Conservation (phyloP, 2,329 filamentous ascomycete genomes). For the Colletotrichum sp. region DNA sequence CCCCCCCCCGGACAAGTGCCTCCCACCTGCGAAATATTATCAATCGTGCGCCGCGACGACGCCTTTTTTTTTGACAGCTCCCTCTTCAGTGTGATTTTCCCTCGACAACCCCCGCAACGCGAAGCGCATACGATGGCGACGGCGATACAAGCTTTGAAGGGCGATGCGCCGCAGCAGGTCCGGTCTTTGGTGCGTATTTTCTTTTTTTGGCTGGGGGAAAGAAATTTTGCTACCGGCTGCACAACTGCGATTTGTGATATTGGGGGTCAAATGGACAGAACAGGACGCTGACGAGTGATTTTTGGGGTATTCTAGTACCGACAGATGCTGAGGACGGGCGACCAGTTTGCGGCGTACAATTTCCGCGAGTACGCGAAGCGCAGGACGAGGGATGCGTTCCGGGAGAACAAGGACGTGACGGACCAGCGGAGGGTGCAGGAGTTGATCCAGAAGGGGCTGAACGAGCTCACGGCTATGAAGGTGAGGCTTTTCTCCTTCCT, state of each 20-base stretch:
- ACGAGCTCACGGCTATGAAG: slow-evolving; percentile 90
- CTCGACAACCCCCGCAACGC: background rate
- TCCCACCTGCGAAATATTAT: slow-evolving; percentile 13
- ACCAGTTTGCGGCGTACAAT: slow-evolving; percentile 93
- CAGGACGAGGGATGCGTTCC: slow-evolving; percentile 88
- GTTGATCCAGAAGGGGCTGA: slow-evolving; percentile 84
- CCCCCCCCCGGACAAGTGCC: background rate
- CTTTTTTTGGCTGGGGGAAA: background rate
- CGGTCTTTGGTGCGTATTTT: slow-evolving; percentile 52
- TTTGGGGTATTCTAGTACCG: slow-evolving; percentile 70
- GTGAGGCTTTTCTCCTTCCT: slow-evolving; percentile 49
- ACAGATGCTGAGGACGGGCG: slow-evolving; percentile 84
- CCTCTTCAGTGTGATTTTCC: background rate
- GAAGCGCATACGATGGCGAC: slow-evolving; percentile 21
- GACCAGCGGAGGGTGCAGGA: slow-evolving; percentile 85
- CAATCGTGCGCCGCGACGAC: background rate
- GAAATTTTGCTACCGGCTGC: slow-evolving; percentile 25
- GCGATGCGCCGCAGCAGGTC: slow-evolving; percentile 62
- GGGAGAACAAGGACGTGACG: slow-evolving; percentile 74
- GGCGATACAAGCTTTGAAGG: slow-evolving; percentile 43
- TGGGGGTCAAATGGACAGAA: background rate
- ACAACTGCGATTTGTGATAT: background rate
- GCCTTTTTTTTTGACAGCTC: background rate
- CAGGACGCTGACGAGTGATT: background rate
- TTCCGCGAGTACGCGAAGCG: slow-evolving; percentile 96